Base-by-base conservation (phyloP, 768 basidiomycete genomes). In the Mycena amicta region DNA sequence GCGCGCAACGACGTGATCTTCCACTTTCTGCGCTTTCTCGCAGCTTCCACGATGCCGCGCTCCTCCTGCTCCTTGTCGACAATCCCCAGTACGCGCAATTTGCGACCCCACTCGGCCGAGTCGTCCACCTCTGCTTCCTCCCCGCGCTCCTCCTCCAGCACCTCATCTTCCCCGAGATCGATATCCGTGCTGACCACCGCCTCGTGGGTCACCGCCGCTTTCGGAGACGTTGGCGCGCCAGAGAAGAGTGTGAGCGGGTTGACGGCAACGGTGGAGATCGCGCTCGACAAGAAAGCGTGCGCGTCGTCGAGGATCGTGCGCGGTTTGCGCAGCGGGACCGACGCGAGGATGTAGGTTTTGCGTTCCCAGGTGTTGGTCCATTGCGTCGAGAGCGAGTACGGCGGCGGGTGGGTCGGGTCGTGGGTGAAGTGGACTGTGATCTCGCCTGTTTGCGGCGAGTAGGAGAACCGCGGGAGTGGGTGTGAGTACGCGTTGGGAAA, bases 81-180 rank as follows among this genome's bases (percentile, higher is more conserved):
- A 53, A 87, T 72, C 12, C 77, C 73, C 33, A 89, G 66, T 52
- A 88, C 78, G 54, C 83, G 76, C 22, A 90, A 82, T 41, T 75
- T 74, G 63, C 92, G 77, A 15, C 76, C 73, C 39, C 68, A 67
- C 43, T 89, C 87, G 3, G 75, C 75, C 15, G 88, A 86, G 67
- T 93, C 87, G 66, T 94, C 92, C 15, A 86, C 83, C 69, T 92
- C 90, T 2, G 82, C 86, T 56, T 92, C 92, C 70, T 90, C 89
- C 5, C 84, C 85, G 23, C 87, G 80, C 52, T 94, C 92, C 62
- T 87, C 85, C 58, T 93, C 91, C 53, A 91, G 68, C 18, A 92
- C 80, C 63, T 94, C 92, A 56, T 92, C 84, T 66, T 93, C 91
- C 43, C 79, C 73, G 60, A 94, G 67, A 64, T 93, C 92, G 55